Evolutionary conservation across 441 rosid genomes (phyloP).

Genomic region (Macaranga tanarius): DNA sequence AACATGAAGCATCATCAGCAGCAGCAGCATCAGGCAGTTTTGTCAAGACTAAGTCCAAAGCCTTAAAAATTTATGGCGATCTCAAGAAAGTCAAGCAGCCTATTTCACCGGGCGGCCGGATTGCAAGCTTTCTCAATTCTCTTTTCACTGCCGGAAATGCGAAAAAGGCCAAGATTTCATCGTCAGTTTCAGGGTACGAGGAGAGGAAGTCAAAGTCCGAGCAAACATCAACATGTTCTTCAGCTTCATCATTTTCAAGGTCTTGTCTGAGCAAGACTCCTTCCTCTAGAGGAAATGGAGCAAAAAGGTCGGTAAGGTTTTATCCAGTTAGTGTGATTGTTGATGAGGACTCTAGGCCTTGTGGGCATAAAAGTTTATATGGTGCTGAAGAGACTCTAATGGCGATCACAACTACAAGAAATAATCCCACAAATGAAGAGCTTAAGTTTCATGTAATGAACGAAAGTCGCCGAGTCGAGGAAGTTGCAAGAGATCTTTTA

Average conservation of each 20-base stretch:
- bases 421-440: conserved; percentile 30
- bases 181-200: conserved; percentile 30
- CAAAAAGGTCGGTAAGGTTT: conserved; percentile 71
- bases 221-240: conserved; percentile 59
- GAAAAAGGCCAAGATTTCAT: conserved; percentile 54
- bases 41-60: conserved; percentile 55
- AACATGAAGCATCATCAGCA: conserved; percentile 23
- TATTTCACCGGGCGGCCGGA: conserved; percentile 77
- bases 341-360: conserved; percentile 64
- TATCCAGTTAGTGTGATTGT: conserved; percentile 68
- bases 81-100: conserved; percentile 78
- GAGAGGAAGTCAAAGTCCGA: conserved; percentile 41
- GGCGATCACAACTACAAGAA: not conserved
- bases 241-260: conserved; percentile 83
- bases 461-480: conserved; percentile 60
- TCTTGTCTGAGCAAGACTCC: conserved; percentile 78
- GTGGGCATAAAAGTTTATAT: conserved; percentile 44
- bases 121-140: conserved; percentile 78
- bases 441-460: conserved; percentile 39
- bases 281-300: conserved; percentile 46
- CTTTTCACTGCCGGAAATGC: conserved; percentile 52
- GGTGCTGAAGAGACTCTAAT: conserved; percentile 22
- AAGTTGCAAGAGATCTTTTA: conserved; percentile 62
- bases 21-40: conserved; percentile 18
- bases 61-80: conserved; percentile 54